Percentiles rank a stretch among this genome's conserved stretches.
Evolutionary conservation across 2,329 filamentous ascomycete genomes (phyloP).

Genomic region (Aureobasidium leucospermi): DNA sequence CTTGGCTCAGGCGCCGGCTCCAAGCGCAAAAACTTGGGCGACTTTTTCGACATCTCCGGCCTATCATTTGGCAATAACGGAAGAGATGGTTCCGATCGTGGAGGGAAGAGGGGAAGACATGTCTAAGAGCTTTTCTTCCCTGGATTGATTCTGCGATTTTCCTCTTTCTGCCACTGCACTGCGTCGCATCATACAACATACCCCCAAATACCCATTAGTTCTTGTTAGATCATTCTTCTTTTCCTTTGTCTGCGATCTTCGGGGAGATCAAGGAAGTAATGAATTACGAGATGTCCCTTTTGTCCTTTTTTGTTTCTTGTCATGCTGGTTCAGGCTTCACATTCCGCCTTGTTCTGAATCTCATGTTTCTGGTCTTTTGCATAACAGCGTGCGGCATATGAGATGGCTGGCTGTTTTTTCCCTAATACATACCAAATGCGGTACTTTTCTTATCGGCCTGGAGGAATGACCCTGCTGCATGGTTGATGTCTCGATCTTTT

Average conservation of each 20-base stretch:
- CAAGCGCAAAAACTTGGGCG: constrained; percentile 65
- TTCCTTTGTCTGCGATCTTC: not conserved
- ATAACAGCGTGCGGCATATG: not conserved
- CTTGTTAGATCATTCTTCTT: not conserved
- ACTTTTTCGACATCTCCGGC: constrained; percentile 66
- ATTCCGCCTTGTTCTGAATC: not conserved
- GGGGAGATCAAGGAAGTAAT: not conserved
- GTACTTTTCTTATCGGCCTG: not conserved
- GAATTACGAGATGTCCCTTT: constrained; percentile 5
- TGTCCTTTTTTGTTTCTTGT: not conserved
- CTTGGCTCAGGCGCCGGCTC: constrained; percentile 59
- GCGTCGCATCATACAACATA: constrained; percentile 1
- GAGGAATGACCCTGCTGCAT: not conserved
- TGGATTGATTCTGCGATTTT: not conserved
- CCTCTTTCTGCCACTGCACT: not conserved
- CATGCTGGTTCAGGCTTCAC: not conserved
- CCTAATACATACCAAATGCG: not conserved
- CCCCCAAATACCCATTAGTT: constrained; percentile 2
- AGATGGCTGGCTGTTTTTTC: not conserved
- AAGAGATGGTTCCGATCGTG: constrained; percentile 43
- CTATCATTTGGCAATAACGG: constrained; percentile 45
- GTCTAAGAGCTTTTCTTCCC: constrained; percentile 19
- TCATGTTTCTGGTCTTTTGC: not conserved
- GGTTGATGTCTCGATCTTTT: not conserved
- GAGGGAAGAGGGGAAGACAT: constrained; percentile 29